Evolutionary conservation across 495 filamentous ascomycete genomes (phyloP).

Genomic region (Daldinia childiae): DNA sequence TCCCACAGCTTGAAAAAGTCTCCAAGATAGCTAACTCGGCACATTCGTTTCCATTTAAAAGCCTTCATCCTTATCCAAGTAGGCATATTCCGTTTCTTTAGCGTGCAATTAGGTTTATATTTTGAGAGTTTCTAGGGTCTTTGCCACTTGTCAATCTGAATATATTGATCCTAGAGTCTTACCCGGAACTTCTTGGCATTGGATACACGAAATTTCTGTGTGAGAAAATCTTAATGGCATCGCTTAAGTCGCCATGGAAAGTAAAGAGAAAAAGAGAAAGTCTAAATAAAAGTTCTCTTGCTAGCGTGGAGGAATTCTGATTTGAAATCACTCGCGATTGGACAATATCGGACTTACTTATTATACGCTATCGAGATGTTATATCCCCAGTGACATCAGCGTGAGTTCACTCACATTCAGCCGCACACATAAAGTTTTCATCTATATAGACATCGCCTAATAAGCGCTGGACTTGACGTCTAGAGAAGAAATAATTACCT

Average conservation of each 20-base stretch:
- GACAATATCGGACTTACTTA: neutral
- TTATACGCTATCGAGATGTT: neutral
- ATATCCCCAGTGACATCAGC: neutral
- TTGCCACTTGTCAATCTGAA: neutral
- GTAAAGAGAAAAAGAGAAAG: neutral
- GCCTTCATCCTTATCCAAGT: neutral
- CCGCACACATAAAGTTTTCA: neutral
- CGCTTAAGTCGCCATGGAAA: neutral
- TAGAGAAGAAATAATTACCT: conserved; percentile 10
- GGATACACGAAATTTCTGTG: neutral
- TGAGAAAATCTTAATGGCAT: conserved; percentile 9
- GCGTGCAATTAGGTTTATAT: neutral
- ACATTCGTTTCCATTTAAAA: neutral
- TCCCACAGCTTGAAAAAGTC: neutral
- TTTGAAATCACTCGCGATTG: neutral
- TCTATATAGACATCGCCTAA: neutral
- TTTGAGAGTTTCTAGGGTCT: neutral
- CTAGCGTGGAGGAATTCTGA: neutral
- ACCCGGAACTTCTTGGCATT: neutral
- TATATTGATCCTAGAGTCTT: neutral
- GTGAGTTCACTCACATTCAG: neutral
- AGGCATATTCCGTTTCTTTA: neutral
- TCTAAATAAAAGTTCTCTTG: neutral
- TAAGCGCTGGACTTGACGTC: conserved; percentile 16
- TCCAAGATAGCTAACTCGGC: neutral